These are phyloP conservation scores for Phycomyces nitens DNA, from an alignment of 192 early-diverging fungal genomes.

Conservation along the genomic window DNA sequence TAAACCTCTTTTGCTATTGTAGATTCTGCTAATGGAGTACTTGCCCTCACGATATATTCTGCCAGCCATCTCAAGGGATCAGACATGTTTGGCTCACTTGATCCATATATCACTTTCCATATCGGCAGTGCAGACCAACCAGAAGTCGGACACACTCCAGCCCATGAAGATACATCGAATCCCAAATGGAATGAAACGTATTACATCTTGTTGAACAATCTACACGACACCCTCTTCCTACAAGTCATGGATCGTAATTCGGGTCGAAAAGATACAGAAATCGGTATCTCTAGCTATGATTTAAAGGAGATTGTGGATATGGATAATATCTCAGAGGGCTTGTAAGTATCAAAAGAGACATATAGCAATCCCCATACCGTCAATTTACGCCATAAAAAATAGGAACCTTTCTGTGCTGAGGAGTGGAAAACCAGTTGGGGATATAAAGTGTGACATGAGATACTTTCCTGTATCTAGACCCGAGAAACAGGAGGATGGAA, in stretches of 20 bases:
- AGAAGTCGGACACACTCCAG: slow-evolving; percentile 57
- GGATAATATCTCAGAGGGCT: slow-evolving; percentile 38
- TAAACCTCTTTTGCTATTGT: slow-evolving; percentile 2
- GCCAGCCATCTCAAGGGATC: slow-evolving; percentile 80
- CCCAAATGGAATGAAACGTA: slow-evolving; percentile 87
- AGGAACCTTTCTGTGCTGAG: slow-evolving; percentile 27
- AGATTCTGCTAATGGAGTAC: slow-evolving; percentile 80
- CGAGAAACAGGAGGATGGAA: slow-evolving; percentile 41
- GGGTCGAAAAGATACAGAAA: slow-evolving; percentile 62
- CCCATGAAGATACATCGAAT: slow-evolving; percentile 70
- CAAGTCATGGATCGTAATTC: slow-evolving; percentile 80
- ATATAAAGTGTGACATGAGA: slow-evolving; percentile 34
- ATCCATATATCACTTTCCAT: slow-evolving; percentile 79
- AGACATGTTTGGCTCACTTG: slow-evolving; percentile 83
- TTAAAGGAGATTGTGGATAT: slow-evolving; percentile 37
- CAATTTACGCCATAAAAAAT: neutral
- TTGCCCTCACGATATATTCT: slow-evolving; percentile 74
- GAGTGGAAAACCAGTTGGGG: slow-evolving; percentile 44
- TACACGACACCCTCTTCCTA: slow-evolving; percentile 70
- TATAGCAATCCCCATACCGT: too few species aligned
- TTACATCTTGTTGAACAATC: slow-evolving; percentile 70
- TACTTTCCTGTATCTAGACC: slow-evolving; percentile 42
- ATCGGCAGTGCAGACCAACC: slow-evolving; percentile 61
- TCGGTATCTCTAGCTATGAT: slow-evolving; percentile 57
- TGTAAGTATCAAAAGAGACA: slow-evolving; percentile 30